Evolutionary conservation across 1,139 yeast genomes (phyloP).

Genomic region (Pneumocystis wakefieldiae): DNA sequence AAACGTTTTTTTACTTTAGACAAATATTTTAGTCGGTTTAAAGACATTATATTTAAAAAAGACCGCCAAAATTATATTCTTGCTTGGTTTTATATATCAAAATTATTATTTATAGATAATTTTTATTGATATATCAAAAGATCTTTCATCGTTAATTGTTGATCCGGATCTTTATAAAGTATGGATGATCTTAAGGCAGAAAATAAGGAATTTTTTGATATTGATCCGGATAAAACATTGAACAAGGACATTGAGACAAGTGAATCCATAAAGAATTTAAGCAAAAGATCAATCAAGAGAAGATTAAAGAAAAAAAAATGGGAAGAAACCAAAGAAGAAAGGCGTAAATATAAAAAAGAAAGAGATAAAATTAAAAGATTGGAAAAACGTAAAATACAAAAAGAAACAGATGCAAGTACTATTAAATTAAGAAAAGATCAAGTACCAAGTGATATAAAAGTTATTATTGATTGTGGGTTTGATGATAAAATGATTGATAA

Average conservation of each 20-base stretch:
- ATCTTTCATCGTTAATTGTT: background rate
- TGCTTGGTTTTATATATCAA: background rate
- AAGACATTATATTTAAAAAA: no score
- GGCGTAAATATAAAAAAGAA: background rate
- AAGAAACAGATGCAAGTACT: background rate
- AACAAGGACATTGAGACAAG: background rate
- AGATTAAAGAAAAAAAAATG: background rate
- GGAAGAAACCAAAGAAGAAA: slow-evolving; percentile 1
- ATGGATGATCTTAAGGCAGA: background rate
- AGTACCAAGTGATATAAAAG: slow-evolving; percentile 21
- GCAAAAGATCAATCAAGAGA: background rate
- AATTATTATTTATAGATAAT: background rate
- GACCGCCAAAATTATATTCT: no score
- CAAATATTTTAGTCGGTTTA: no score
- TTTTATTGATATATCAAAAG: background rate
- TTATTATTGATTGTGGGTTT: slow-evolving; percentile 75
- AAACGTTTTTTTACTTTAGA: no score
- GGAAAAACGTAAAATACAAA: background rate
- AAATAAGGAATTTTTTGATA: background rate
- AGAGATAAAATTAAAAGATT: background rate
- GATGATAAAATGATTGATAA: slow-evolving; percentile 73
- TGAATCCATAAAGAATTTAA: background rate
- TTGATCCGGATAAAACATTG: background rate
- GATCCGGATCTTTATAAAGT: background rate
- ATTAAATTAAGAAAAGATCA: background rate